Evolutionary conservation across 2,329 filamentous ascomycete genomes (phyloP), one percentile per base, ranked within the genome.

Genomic region (Cercospora berteroae): DNA sequence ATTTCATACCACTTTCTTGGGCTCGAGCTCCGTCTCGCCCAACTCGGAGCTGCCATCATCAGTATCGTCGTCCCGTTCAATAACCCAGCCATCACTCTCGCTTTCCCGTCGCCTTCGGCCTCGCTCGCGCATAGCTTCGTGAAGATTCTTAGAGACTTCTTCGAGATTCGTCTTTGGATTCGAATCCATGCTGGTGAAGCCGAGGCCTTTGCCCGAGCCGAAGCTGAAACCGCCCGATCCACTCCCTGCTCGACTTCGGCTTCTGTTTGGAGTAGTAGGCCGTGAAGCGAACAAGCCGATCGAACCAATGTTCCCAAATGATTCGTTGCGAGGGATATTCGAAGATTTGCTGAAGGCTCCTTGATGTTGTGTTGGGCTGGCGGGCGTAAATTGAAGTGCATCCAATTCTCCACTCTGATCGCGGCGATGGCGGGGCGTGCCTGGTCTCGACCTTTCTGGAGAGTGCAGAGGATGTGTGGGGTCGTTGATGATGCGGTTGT

Each of bases 251-350:
- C 90, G 85, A 74, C 88, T 91, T 27, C 90, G 85, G 71, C 86
- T 89, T 65, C 89, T 86, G 61, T 87, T 89, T n/a, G 93, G 89
- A 61, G 91, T 96, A n/a, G 90, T 86, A 4, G 94, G 93, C 31
- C 92, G 86, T 16, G 92, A 95, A 2, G 94, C 93, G 81, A 98
- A 99, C 80, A 99, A 90, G 69, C 91, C 92, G 72, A 97, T 90
- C 59, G 87, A 88, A 12, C 92, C 90, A 70, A 98, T 90, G 78
- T 98, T 94, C 79, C 90, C 90, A 81, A 97, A 97, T 0, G 92
- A 95, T 80, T 98, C 95, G 81, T 97, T 97, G 68, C 91, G 89
- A 8, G 94, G 94, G 0, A 89, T 71, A 86, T 89, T 80, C 77
- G 85, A 79, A 52, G 64, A 39, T 16, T 64, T 64, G 44, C 58